These are phyloP conservation scores for Quercus robur DNA, from an alignment of 306 rosid genomes.

Conservation along the genomic window DNA sequence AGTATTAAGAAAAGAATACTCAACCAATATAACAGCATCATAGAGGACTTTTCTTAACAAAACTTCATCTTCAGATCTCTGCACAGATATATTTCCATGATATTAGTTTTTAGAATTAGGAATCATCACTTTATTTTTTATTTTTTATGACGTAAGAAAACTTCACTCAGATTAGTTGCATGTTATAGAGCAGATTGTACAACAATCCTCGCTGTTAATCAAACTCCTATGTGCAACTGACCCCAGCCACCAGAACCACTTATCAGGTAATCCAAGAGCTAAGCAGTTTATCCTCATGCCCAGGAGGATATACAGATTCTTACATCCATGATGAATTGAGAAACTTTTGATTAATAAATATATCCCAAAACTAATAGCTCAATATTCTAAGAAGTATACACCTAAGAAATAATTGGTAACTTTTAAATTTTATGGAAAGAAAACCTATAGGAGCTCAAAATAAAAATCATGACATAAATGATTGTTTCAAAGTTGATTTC, in stretches of 20 bases:
- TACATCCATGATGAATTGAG: neutral
- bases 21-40: slow-evolving; percentile 72
- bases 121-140: neutral
- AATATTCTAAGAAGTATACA: slow-evolving; percentile 4
- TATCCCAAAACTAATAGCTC: neutral
- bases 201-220: too few relatives aligned
- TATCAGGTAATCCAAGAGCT: too few relatives aligned
- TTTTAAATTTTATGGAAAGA: too few relatives aligned
- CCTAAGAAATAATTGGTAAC: neutral
- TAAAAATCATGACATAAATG: neutral
- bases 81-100: slow-evolving; percentile 26
- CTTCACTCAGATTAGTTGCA: too few relatives aligned
- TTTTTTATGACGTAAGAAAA: too few relatives aligned
- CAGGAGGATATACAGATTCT: neutral
- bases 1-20: slow-evolving; percentile 54
- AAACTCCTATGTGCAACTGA: too few relatives aligned
- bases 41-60: slow-evolving; percentile 57
- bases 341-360: neutral
- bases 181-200: too few relatives aligned
- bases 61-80: slow-evolving; percentile 65
- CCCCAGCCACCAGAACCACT: too few relatives aligned
- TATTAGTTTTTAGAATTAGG: neutral
- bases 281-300: too few relatives aligned
- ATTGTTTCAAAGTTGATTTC: neutral
- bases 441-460: neutral